Evolutionary conservation across 805 yeast genomes (phyloP).

Genomic region (Yamadazyma endophytica): DNA sequence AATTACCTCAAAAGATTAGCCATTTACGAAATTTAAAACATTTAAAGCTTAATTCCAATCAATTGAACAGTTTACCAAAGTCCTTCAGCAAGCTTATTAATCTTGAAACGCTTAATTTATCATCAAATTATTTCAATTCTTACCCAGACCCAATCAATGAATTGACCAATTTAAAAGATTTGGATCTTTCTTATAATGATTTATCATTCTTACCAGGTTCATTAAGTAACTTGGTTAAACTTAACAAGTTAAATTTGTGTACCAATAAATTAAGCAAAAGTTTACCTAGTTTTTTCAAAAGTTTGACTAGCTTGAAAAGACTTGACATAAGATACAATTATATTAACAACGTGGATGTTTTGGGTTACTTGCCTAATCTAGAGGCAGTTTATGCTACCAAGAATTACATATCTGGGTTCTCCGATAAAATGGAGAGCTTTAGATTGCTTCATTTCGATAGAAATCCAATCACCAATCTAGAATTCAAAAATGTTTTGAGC

Average conservation of each 20-base stretch:
- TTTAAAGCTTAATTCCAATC: conserved; percentile 72
- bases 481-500: conserved; percentile 49
- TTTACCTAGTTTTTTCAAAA: conserved; percentile 50
- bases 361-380: conserved; percentile 54
- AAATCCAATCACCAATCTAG: conserved; percentile 76
- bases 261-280: conserved; percentile 60
- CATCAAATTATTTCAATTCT: conserved; percentile 65
- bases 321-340: conserved; percentile 77
- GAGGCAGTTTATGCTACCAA: conserved; percentile 74
- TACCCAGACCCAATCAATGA: conserved; percentile 66
- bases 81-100: conserved; percentile 52
- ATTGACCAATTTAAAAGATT: conserved; percentile 53
- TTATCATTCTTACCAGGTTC: conserved; percentile 58
- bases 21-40: conserved; percentile 51
- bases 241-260: conserved; percentile 69
- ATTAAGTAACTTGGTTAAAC: conserved; percentile 52
- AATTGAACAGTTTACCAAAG: conserved; percentile 57
- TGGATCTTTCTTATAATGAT: conserved; percentile 81
- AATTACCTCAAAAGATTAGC: conserved; percentile 54
- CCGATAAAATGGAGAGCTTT: conserved; percentile 57
- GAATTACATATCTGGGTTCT: conserved; percentile 69
- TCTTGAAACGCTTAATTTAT: conserved; percentile 61
- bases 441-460: conserved; percentile 70
- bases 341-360: conserved; percentile 48
- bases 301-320: conserved; percentile 55